Evolutionary conservation across 345 rosid genomes (phyloP).

Genomic region (Nephelium lappaceum): DNA sequence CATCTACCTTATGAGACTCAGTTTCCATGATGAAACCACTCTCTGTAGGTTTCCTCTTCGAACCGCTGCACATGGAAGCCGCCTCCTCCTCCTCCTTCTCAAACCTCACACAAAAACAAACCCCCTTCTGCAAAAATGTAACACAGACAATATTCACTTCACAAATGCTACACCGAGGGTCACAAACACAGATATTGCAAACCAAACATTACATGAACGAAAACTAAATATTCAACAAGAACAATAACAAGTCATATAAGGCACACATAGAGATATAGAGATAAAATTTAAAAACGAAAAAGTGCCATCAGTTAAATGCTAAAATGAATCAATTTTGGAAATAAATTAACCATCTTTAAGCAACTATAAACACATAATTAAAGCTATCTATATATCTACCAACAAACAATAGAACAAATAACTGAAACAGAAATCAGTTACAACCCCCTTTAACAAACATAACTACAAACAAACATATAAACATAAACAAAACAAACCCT

Average conservation of each 20-base stretch:
- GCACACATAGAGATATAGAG: not conserved
- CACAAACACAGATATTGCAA: not conserved
- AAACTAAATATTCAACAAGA: not conserved
- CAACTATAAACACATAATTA: slow-evolving; percentile 16
- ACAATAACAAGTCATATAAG: slow-evolving; percentile 6
- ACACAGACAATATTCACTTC: slow-evolving; percentile 23
- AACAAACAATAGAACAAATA: not conserved
- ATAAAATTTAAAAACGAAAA: not conserved
- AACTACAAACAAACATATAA: slow-evolving; percentile 20
- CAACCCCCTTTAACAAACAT: slow-evolving; percentile 40
- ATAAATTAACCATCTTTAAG: slow-evolving; percentile 14
- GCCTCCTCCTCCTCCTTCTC: slow-evolving; percentile 12
- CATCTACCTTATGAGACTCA: slow-evolving; percentile 35
- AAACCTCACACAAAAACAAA: slow-evolving; percentile 3
- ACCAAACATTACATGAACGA: not conserved
- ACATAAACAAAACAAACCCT: not conserved
- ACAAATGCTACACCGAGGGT: slow-evolving; percentile 13
- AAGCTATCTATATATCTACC: not conserved
- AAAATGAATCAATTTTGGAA: slow-evolving; percentile 17
- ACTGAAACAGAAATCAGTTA: slow-evolving; percentile 36
- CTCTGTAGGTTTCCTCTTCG: slow-evolving; percentile 36
- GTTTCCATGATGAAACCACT: slow-evolving; percentile 36
- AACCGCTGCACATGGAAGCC: slow-evolving; percentile 47
- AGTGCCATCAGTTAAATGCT: not conserved
- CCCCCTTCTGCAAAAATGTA: slow-evolving; percentile 25